Evolutionary conservation across 75 land plant species (phyloP).

Genomic region (Pinus tabuliformis): DNA sequence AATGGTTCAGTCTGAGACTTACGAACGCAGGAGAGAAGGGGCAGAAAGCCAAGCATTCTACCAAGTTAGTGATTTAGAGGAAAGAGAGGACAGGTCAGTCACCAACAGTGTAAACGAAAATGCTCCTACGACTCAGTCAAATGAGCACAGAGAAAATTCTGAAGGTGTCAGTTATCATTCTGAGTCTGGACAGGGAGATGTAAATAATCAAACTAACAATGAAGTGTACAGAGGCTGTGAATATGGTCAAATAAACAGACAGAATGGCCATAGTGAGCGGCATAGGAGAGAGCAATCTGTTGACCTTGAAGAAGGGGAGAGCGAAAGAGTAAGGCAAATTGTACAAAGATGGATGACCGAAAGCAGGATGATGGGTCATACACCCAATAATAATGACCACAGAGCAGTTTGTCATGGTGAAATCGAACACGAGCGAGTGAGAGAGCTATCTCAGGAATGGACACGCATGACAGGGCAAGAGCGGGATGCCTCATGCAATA

Average conservation of each 20-base stretch:
- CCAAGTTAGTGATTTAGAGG: conserved; percentile 3
- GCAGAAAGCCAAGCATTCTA: conserved; percentile 12
- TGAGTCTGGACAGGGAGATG: not conserved
- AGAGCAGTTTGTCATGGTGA: conserved; percentile 67
- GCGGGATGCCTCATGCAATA: conserved; percentile 29
- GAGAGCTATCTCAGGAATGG: conserved; percentile 77
- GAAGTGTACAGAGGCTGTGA: conserved; percentile 43
- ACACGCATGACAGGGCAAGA: conserved; percentile 75
- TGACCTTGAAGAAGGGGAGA: conserved; percentile 31
- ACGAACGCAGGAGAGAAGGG: not conserved
- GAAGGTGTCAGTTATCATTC: conserved; percentile 4
- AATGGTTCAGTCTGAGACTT: conserved; percentile 15
- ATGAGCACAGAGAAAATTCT: conserved; percentile 31
- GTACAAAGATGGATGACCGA: conserved; percentile 25
- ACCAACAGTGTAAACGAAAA: conserved; percentile 10
- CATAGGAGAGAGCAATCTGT: conserved; percentile 10
- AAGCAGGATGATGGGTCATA: conserved; percentile 24
- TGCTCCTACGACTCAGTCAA: conserved; percentile 18
- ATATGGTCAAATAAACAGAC: conserved; percentile 24
- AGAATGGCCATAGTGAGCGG: conserved; percentile 6
- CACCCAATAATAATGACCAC: conserved; percentile 28
- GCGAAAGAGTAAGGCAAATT: conserved; percentile 55
- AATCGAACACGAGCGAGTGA: conserved; percentile 82
- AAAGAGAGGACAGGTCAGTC: conserved; percentile 13
- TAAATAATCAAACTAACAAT: conserved; percentile 4